phyloP scores from a whole-genome alignment of 257 asterid species.

The Thymus quinquecostatus region DNA sequence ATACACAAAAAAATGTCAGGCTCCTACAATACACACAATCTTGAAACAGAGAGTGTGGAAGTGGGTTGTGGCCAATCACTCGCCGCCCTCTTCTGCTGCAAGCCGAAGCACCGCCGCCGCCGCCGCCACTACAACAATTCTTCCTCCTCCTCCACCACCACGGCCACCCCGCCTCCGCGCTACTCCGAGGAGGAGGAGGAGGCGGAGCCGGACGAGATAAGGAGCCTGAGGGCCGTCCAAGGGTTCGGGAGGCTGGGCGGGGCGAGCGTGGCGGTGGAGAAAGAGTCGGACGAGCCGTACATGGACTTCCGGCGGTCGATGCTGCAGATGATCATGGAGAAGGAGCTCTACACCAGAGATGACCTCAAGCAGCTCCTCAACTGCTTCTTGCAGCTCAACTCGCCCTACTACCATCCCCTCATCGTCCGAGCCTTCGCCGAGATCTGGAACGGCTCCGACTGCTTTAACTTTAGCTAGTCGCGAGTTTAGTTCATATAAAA shows the following conservation, averaged over 20 bases:
- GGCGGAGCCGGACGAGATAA: slow-evolving; percentile 40
- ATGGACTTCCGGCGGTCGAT: slow-evolving; percentile 84
- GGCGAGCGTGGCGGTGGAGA: slow-evolving; percentile 80
- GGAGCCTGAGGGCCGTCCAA: slow-evolving; percentile 61
- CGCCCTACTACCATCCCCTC: slow-evolving; percentile 77
- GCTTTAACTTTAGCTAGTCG: too few species aligned
- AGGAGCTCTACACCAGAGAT: slow-evolving; percentile 66
- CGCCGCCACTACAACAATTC: slow-evolving; percentile 31
- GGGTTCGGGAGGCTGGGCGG: slow-evolving; percentile 72
- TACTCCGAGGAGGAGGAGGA: too few species aligned
- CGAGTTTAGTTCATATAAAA: too few species aligned
- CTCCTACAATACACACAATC: slow-evolving; percentile 47
- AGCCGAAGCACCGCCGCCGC: slow-evolving; percentile 30
- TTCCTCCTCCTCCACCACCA: slow-evolving; percentile 41
- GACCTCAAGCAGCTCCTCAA: slow-evolving; percentile 74
- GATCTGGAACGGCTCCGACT: slow-evolving; percentile 68
- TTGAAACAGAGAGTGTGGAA: slow-evolving; percentile 49
- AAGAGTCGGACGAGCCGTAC: slow-evolving; percentile 88
- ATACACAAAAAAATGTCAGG: slow-evolving; percentile 41
- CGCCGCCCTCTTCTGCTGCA: slow-evolving; percentile 55
- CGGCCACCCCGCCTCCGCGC: slow-evolving; percentile 43
- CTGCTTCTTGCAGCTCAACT: slow-evolving; percentile 84
- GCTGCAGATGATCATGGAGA: slow-evolving; percentile 93
- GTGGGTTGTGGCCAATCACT: slow-evolving; percentile 62
- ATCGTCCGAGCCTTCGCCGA: slow-evolving; percentile 85